Base-by-base conservation (phyloP, 768 basidiomycete genomes). In the Pulveroboletus sp. region DNA sequence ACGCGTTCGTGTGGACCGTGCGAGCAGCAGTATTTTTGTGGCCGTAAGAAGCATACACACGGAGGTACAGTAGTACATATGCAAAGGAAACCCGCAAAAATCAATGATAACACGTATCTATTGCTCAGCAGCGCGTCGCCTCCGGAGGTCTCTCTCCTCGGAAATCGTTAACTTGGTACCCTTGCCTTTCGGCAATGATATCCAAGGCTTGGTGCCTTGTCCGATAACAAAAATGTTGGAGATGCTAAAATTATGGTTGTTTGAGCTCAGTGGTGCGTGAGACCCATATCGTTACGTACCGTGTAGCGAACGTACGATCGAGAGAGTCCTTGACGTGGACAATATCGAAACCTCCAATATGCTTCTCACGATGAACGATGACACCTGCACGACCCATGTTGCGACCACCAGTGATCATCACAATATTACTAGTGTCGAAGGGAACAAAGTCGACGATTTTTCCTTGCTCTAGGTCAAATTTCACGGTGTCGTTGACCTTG, bases 321-420 rank as follows among this genome's bases (percentile, higher is more conserved):
- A 95, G 76, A 41, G 90, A 86, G 68, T 97, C 97, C 75, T 90
- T 94, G 63, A 97, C 90, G 67, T 97, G 95, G 50, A 97, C 91
- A 52, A 99, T 98, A 75, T 99, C 97, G 74, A 94, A 98, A 55
- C 94, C 95, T 70, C 97, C 97, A 58, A 91, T 75, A 72, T 98
- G 97, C 77, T 93, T 93, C 80, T 98, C 97, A 59, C 89, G 82
- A 76, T 95, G 91, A 44, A 92, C 84, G 64, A 99, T 97, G 55
- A 93, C 83, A 76, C 97, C 97, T 48, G 85, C 89, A 75, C 97
- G 85, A 58, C 97, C 97, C 93, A 97, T 97, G 86, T 98, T 99
- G 70, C 95, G 93, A 55, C 97, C 97, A 67, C 97, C 97, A 54
- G 97, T 99, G 75, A 97, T 82, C 80, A 95, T 91, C 70, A 90